phyloP scores from a whole-genome alignment of 495 filamentous ascomycete genomes.

The Penicillium atrosanguineum region DNA sequence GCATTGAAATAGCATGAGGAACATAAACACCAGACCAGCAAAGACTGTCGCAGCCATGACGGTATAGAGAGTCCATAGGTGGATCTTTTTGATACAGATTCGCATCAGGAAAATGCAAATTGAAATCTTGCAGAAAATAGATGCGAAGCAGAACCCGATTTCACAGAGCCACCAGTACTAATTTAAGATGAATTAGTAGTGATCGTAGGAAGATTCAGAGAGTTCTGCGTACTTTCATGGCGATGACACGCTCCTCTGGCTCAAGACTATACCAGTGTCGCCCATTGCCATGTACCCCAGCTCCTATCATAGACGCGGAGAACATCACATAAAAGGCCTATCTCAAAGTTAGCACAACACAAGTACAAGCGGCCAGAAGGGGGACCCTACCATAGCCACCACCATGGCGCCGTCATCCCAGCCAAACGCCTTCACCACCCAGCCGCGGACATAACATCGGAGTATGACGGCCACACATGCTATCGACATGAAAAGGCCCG shows the following conservation, averaged over 20 bases:
- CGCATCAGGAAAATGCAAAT: slow-evolving; percentile 47
- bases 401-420: slow-evolving; percentile 44
- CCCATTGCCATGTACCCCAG: slow-evolving; percentile 35
- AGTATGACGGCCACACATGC: slow-evolving; percentile 34
- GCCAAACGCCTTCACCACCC: slow-evolving; percentile 40
- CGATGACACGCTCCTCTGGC: slow-evolving; percentile 24
- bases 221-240: slow-evolving; percentile 31
- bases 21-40: slow-evolving; percentile 37
- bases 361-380: not conserved
- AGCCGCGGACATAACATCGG: slow-evolving; percentile 42
- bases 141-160: slow-evolving; percentile 41
- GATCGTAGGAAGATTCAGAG: too few relatives aligned
- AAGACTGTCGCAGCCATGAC: slow-evolving; percentile 37
- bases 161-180: slow-evolving; percentile 46
- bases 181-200: not conserved
- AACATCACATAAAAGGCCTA: slow-evolving; percentile 38
- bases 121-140: slow-evolving; percentile 41
- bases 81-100: slow-evolving; percentile 35
- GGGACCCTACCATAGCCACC: slow-evolving; percentile 25
- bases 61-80: slow-evolving; percentile 36
- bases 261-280: slow-evolving; percentile 23
- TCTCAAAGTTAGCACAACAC: not conserved
- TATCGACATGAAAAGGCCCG: slow-evolving; percentile 37
- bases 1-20: slow-evolving; percentile 44
- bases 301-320: slow-evolving; percentile 39